Evolutionary conservation across 2,329 filamentous ascomycete species (phyloP), one percentile per base, ranked within the genome.

Genomic region (Alternaria sp.): DNA sequence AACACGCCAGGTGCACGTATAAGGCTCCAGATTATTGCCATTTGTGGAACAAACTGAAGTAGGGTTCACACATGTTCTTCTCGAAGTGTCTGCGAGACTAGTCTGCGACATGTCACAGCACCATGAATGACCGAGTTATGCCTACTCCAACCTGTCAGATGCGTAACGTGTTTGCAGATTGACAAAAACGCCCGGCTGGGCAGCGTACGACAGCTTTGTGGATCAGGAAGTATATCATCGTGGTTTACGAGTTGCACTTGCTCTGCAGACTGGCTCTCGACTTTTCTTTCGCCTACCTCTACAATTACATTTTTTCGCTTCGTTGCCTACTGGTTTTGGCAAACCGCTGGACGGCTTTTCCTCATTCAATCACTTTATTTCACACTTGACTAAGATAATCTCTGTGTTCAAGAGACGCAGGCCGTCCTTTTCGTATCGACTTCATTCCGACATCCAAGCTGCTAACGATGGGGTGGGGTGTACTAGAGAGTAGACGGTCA

Each of bases 281-380:
- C 44, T 46, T 30, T 28, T 46, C 44, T 2, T 46, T 18, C 25
- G 18, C 27, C 25, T 28, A 25, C 57, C 56, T 40, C 43, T 45
- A 22, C 40, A 18, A 11, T 36, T 43, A 22, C 40, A 46, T 60
- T n/a, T 9, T 28, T 62, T 65, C 49, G 11, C 22, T 62, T 58
- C 54, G 38, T 57, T 36, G 56, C 60, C 56, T 53, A 36, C 59
- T 62, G 56, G 49, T 43, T 46, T 60, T 48, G 59, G 49, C 53
- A 38, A 25, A 62, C 62, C 62, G 59, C 62, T 59, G 62, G 62
- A 41, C 62, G 36, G 62, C 54, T 38, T 65, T 54, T 53, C 14
- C 36, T 36, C 27, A 38, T 25, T 18, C 32, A 5, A 12, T 25
- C 25, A 4, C 25, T 27, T 27, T 27, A 27, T 27, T 8, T 27